These are phyloP conservation scores for Trichoderma hamatum DNA, from an alignment of 2,329 filamentous ascomycete genomes.

Conservation along the genomic window DNA sequence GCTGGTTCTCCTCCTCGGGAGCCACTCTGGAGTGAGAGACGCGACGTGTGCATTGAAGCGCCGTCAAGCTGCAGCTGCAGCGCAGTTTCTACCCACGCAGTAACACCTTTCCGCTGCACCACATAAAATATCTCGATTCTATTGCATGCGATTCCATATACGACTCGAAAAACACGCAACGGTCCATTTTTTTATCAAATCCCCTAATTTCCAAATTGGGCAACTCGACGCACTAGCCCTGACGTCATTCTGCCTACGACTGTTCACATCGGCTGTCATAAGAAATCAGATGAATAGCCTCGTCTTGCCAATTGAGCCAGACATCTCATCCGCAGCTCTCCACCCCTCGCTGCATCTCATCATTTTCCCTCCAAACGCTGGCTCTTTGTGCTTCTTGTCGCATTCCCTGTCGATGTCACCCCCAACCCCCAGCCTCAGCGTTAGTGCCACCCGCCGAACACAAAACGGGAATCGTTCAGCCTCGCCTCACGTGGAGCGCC, in stretches of 20 bases:
- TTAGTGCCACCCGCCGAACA: slow-evolving; percentile 13
- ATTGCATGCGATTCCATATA: no score
- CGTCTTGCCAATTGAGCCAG: not conserved
- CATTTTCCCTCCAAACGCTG: not conserved
- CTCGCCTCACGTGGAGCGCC: slow-evolving; percentile 38
- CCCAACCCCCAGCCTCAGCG: slow-evolving; percentile 7
- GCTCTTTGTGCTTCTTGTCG: not conserved
- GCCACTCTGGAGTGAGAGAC: not conserved
- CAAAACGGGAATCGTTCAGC: slow-evolving; percentile 31
- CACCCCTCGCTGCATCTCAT: not conserved
- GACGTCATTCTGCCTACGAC: slow-evolving; percentile 23
- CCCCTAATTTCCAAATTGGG: slow-evolving; percentile 18
- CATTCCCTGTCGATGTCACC: slow-evolving; percentile 6
- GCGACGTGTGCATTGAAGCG: not conserved
- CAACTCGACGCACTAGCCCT: slow-evolving; percentile 20
- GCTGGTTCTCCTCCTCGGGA: slow-evolving; percentile 11
- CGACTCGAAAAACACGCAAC: not conserved
- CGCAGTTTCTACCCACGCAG: not conserved
- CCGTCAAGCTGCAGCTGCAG: not conserved
- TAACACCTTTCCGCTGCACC: not conserved
- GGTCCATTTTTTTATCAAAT: not conserved
- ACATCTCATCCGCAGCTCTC: not conserved
- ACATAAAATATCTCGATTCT: no score
- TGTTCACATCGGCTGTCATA: not conserved
- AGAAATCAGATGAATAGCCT: not conserved